phyloP scores from a whole-genome alignment of 2,329 filamentous ascomycete species.

The Trichoderma cornu-damae region DNA sequence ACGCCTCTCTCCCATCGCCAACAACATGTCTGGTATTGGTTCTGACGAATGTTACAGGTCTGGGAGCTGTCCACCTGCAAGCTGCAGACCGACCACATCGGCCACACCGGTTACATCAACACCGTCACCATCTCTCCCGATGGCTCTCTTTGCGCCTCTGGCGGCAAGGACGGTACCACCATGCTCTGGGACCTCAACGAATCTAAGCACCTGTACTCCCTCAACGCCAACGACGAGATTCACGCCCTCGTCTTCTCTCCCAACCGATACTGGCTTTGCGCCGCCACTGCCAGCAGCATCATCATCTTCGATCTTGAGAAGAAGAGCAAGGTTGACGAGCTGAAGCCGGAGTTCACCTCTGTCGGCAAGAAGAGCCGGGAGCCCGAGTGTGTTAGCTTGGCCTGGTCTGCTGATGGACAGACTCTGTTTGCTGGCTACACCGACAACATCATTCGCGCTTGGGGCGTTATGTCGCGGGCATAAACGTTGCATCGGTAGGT shows the following conservation, averaged over 20 bases:
- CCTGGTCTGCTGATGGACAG: conserved; percentile 97
- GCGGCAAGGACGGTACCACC: conserved; percentile 99
- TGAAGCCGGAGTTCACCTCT: conserved; percentile 97
- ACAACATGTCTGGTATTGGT: background rate
- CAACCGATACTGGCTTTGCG: conserved; percentile 99
- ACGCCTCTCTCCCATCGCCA: background rate
- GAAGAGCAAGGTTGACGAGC: conserved; percentile 99
- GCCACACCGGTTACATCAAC: conserved; percentile 99
- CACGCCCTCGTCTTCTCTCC: conserved; percentile 99
- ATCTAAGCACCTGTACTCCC: conserved; percentile 99
- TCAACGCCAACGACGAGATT: conserved; percentile 99
- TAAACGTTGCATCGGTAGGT: conserved; percentile 40
- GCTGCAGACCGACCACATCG: conserved; percentile 99
- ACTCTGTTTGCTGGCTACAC: conserved; percentile 99
- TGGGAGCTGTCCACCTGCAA: conserved; percentile 99
- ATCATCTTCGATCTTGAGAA: conserved; percentile 99
- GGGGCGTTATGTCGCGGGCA: conserved; percentile 95
- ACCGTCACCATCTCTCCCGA: conserved; percentile 99
- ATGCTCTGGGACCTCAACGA: conserved; percentile 99
- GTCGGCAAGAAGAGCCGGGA: conserved; percentile 99
- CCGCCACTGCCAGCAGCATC: conserved; percentile 93
- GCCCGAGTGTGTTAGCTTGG: conserved; percentile 95
- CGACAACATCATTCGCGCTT: conserved; percentile 97
- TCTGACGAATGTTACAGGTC: conserved; percentile 56
- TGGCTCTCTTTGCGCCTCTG: conserved; percentile 96